Evolutionary conservation across 2,329 filamentous ascomycete species (phyloP), one percentile per base, ranked within the genome.

Genomic region (Pyricularia sp.): DNA sequence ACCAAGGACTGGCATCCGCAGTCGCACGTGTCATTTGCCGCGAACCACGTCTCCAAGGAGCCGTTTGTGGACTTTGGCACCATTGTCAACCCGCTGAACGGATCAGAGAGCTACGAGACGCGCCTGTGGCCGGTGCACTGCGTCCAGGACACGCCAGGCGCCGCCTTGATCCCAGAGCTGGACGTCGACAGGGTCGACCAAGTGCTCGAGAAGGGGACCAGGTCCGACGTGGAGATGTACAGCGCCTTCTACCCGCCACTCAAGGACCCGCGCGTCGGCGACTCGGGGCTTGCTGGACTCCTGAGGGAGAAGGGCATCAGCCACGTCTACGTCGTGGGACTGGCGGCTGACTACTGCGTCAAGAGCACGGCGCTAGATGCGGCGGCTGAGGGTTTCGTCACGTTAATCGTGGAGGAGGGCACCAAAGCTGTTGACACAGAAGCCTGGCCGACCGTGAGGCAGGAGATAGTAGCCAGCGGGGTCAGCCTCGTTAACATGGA

Each of bases 1-100:
- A 97, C 94, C n/a, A 90, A 93, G 77, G 95, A 99, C 85, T 96
- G 88, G 83, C 95, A 99, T 77, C 95, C 95, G 0, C 73, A 75
- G 2, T 80, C 90, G 75, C 94, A 98, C 82, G 84, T 97, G 77
- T 97, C 94, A 61, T 99, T 99, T 79, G 93, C 93, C 14, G 81
- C 84, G 31, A 96, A 94, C 79, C 94, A 98, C 79, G 71, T 79
- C 72, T 70, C 86, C 74, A 89, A 91, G 74, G 78, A 82, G 70
- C 88, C 94, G 0, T 97, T 92, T 77, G 81, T 84, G 42, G 90
- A 90, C 58, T 81, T 79, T 36, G 81, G 88, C 67, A 87, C 81
- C 3, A 88, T 97, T 75, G 76, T 76, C 68, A 92, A 94, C 78
- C 91, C 91, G 1, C 72, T 79, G 72, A 88, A 92, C 78, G 77